A percentile compares a stretch with the other conserved stretches of the same genome.
Evolutionary conservation across 2,329 filamentous ascomycete genomes (phyloP).

Genomic region (Diatrype stigma): DNA sequence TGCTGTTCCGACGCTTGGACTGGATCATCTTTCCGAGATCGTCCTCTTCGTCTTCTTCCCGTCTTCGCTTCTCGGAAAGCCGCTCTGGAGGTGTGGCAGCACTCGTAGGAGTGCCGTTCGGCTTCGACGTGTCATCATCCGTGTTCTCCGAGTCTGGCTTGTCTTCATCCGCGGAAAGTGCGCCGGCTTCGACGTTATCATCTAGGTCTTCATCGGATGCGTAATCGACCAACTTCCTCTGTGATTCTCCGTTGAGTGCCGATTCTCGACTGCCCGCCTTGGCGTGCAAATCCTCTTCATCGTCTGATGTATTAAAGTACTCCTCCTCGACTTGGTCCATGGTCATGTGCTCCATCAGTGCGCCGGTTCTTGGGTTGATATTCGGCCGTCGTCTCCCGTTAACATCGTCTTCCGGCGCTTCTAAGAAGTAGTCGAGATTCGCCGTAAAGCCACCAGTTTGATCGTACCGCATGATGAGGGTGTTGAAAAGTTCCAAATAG

Average conservation of each 20-base stretch:
- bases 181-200: conserved; percentile 55
- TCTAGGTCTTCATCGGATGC: conserved; percentile 82
- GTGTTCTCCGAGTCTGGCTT: conserved; percentile 14
- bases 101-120: conserved; percentile 30
- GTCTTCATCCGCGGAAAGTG: conserved; percentile 27
- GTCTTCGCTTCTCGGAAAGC: conserved; percentile 80
- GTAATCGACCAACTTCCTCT: conserved; percentile 80
- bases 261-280: conserved; percentile 28
- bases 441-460: conserved; percentile 65
- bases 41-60: conserved; percentile 92
- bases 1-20: conserved; percentile 58
- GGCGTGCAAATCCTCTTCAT: conserved; percentile 64
- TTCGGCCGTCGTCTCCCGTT: conserved; percentile 35
- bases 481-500: conserved; percentile 81
- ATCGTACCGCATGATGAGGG: conserved; percentile 73
- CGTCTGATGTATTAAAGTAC: conserved; percentile 88
- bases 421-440: conserved; percentile 67
- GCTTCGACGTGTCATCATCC: conserved; percentile 28
- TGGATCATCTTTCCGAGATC: conserved; percentile 79
- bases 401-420: conserved; percentile 58
- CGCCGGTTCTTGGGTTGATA: conserved; percentile 51
- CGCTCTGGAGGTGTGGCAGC: conserved; percentile 67
- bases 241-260: conserved; percentile 58
- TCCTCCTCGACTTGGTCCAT: conserved; percentile 84
- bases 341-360: conserved; percentile 63